These are phyloP conservation scores for Fusarium setosum DNA, from an alignment of 2,329 filamentous ascomycete species.

Conservation along the genomic window DNA sequence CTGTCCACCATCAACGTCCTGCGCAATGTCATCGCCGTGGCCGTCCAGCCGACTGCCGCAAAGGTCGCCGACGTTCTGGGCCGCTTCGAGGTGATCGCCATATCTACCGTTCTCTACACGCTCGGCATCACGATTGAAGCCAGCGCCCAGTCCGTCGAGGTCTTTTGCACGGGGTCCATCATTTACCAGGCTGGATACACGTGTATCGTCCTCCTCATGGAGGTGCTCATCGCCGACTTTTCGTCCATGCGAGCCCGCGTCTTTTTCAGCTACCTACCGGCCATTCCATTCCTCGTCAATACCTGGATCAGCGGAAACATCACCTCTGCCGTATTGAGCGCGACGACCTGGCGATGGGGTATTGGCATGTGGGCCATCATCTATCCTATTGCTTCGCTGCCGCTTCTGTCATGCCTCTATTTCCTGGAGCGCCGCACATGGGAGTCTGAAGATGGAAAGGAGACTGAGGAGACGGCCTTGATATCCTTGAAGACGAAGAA, in stretches of 20 bases:
- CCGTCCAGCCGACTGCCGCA: conserved; percentile 67
- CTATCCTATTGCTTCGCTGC: conserved; percentile 66
- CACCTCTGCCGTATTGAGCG: conserved; percentile 59
- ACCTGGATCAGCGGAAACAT: conserved; percentile 73
- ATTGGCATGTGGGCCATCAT: conserved; percentile 74
- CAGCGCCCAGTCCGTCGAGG: conserved; percentile 57
- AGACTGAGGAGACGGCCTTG: background rate
- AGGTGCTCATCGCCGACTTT: conserved; percentile 71
- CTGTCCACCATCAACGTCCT: conserved; percentile 69
- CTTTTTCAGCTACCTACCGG: conserved; percentile 72
- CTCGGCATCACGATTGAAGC: conserved; percentile 66
- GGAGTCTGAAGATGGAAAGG: conserved; percentile 11
- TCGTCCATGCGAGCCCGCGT: conserved; percentile 69
- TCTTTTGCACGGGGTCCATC: conserved; percentile 65
- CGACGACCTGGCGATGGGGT: conserved; percentile 70
- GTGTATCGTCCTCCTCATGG: conserved; percentile 65
- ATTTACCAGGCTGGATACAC: conserved; percentile 71
- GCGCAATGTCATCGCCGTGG: conserved; percentile 68
- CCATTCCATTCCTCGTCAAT: conserved; percentile 69
- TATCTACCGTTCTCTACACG: conserved; percentile 68
- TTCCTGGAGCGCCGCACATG: conserved; percentile 44
- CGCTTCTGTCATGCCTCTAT: conserved; percentile 60
- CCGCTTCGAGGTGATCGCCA: conserved; percentile 66
- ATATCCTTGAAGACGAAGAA: conserved; percentile 36
- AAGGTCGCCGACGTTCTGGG: conserved; percentile 74